Base-by-base conservation (phyloP, 1,284 basidiomycete species). In the Phellinidium pouzarii region DNA sequence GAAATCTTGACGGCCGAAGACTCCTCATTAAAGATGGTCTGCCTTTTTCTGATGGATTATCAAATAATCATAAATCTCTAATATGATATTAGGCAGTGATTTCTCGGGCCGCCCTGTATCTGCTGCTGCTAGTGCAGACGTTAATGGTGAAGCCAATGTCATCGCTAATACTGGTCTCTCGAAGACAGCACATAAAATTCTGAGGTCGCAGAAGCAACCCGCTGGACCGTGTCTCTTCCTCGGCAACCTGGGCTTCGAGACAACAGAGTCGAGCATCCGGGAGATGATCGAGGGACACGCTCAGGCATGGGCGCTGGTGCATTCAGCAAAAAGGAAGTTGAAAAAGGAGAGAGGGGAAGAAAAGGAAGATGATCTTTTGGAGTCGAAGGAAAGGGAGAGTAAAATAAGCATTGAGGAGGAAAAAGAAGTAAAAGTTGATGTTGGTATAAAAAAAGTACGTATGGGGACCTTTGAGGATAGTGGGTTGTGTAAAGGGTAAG, bases 11-110 rank as follows among this genome's bases (percentile, higher is more conserved):
- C 40, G 94, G 95, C 1, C 77, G 96, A 53, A 84, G 85, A 53
- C 69, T 99, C 25, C 79, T 99, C 47, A 97, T 99, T 61, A 99
- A 99, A 76, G 84, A 91, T 59, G 93, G 93, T 84, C 55, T 45
- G 78, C 64, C n/a, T 42, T 25, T 8, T 23, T 55, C 20, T 31
- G 22, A 44, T 45, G 46, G 53, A 64, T 59, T 27, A 56, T 57
- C 38, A 49, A 22, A 48, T 59, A 26, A 58, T 64, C 1, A 36
- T 54, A 20, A 53, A 41, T 53, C 17, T 52, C 48, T 38, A 37
- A 47, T 19, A 17, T 57, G 8, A 37, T 44, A 8, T 22, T 60
- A 92, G 90, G 88, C 4, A 78, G 77, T 56, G 82, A 88, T 68
- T 91, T 83, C 61, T 69, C 73, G 5, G 86, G 87, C 22, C 72